phyloP scores from a whole-genome alignment of 2,329 filamentous ascomycete genomes.

The Neonectria coccinea region DNA sequence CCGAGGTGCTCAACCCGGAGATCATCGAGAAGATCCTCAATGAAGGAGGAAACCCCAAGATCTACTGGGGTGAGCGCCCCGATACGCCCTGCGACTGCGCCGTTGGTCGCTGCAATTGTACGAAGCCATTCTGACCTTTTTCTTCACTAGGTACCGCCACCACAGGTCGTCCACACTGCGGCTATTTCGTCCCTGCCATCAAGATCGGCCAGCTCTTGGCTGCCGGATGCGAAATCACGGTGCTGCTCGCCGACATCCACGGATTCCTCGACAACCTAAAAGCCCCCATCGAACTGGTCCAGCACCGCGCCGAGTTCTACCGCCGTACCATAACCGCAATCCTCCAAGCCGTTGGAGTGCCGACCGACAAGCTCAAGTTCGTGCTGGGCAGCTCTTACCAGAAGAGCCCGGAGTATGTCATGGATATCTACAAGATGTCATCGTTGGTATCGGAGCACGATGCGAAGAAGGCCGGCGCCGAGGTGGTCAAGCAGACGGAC shows the following conservation, averaged over 20 bases:
- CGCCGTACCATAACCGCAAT: slow-evolving; percentile 78
- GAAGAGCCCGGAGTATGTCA: slow-evolving; percentile 76
- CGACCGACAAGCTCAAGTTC: slow-evolving; percentile 83
- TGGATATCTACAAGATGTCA: slow-evolving; percentile 86
- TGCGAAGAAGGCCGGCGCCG: slow-evolving; percentile 89
- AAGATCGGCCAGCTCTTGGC: slow-evolving; percentile 91
- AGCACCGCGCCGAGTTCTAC: slow-evolving; percentile 87
- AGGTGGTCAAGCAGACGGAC: slow-evolving; percentile 91
- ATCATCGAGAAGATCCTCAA: slow-evolving; percentile 81
- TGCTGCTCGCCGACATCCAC: slow-evolving; percentile 81
- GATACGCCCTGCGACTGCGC: background rate
- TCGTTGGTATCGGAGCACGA: slow-evolving; percentile 80
- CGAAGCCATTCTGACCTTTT: slow-evolving; percentile 12
- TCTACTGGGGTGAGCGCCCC: slow-evolving; percentile 79
- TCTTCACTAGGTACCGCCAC: slow-evolving; percentile 77
- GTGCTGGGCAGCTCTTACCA: slow-evolving; percentile 90
- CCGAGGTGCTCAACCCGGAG: slow-evolving; percentile 85
- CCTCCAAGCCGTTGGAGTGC: slow-evolving; percentile 81
- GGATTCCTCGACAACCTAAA: slow-evolving; percentile 87
- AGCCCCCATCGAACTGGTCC: slow-evolving; percentile 88
- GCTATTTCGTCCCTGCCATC: slow-evolving; percentile 88
- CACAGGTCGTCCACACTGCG: slow-evolving; percentile 88
- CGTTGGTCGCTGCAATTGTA: background rate
- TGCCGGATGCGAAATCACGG: slow-evolving; percentile 84
- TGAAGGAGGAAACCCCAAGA: slow-evolving; percentile 76